Percentiles rank a stretch among this genome's conserved stretches.
Conservation (phyloP, 768 basidiomycete species). For the Leccinum barrowsii region DNA sequence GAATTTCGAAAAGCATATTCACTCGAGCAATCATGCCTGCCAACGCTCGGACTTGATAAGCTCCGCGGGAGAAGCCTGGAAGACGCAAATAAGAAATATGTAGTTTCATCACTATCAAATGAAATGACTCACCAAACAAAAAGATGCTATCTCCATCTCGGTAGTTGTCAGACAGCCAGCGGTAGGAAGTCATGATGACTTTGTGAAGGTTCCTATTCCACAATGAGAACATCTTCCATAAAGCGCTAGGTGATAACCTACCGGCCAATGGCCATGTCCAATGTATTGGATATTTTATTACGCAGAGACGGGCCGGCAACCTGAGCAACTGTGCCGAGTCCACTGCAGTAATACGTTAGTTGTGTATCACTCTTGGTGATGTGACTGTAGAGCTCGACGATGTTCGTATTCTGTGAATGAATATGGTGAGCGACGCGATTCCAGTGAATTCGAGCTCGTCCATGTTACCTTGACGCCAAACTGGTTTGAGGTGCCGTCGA, state of each 20-base stretch:
- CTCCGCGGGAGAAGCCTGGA: conserved; percentile 46
- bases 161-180: conserved; percentile 42
- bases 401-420: conserved; percentile 35
- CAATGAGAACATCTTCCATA: not conserved
- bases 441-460: not conserved
- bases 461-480: conserved; percentile 31
- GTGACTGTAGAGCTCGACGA: conserved; percentile 38
- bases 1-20: not conserved
- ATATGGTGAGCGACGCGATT: not conserved
- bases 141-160: conserved; percentile 37
- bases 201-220: conserved; percentile 33
- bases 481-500: conserved; percentile 41
- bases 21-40: conserved; percentile 45
- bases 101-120: not conserved
- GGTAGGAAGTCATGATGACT: conserved; percentile 35
- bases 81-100: not conserved
- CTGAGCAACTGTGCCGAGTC: conserved; percentile 36
- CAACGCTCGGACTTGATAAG: conserved; percentile 42
- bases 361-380: conserved; percentile 34
- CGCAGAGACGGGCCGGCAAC: conserved; percentile 14
- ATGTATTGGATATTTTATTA: conserved; percentile 20
- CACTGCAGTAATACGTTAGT: conserved; percentile 40
- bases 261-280: conserved; percentile 38
- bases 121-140: conserved; percentile 35
- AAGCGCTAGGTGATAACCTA: conserved; percentile 10